phyloP scores from a whole-genome alignment of 2,329 filamentous ascomycete species.

The Penicillium sp. region DNA sequence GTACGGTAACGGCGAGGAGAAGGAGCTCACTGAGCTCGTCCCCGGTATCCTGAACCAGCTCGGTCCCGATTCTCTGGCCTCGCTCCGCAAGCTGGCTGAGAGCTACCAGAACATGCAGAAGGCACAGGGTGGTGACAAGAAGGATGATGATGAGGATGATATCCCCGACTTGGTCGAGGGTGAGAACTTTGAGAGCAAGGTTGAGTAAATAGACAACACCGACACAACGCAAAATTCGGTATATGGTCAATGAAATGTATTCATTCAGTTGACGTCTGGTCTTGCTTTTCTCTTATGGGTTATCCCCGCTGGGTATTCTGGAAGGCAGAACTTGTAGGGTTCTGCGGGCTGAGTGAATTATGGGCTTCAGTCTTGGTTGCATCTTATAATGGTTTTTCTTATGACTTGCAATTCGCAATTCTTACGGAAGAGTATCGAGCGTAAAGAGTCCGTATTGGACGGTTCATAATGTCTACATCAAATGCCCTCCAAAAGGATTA shows the following conservation, averaged over 20 bases:
- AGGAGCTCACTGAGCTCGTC: constrained; percentile 98
- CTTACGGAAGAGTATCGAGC: background rate
- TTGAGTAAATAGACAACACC: constrained; percentile 62
- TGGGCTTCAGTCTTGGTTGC: background rate
- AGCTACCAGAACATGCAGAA: constrained; percentile 99
- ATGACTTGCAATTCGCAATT: background rate
- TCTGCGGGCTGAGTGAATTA: background rate
- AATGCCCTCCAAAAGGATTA: constrained; percentile 7
- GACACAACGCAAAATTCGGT: background rate
- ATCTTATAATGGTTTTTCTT: background rate
- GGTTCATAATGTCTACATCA: constrained; percentile 14
- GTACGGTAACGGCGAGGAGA: constrained; percentile 98
- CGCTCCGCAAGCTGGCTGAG: constrained; percentile 96
- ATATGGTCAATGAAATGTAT: constrained; percentile 24
- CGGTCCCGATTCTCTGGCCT: constrained; percentile 94
- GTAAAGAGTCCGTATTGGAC: constrained; percentile 1
- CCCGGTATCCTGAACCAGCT: constrained; percentile 99
- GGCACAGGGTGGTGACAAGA: constrained; percentile 73
- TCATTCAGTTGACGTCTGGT: constrained; percentile 6
- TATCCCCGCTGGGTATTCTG: background rate
- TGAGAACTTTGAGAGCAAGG: constrained; percentile 97
- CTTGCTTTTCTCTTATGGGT: background rate
- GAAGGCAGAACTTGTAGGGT: background rate
- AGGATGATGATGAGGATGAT: constrained; percentile 74
- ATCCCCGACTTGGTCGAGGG: constrained; percentile 96